Evolutionary conservation across 805 yeast species (phyloP), one percentile per base, ranked within the genome.

Genomic region (Yarrowia osloensis): DNA sequence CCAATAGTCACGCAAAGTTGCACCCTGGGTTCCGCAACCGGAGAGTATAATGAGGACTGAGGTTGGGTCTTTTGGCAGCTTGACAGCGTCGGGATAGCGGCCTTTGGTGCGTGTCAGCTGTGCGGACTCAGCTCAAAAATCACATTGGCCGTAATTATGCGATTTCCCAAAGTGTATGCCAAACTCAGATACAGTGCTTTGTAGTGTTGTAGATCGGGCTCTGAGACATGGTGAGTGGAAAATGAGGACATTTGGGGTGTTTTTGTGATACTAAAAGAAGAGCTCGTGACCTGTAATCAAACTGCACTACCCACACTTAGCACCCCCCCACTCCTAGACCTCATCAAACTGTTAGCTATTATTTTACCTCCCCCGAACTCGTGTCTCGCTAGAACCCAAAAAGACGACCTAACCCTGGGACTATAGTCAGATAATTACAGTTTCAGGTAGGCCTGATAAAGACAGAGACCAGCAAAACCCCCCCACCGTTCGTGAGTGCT

Each of bases 381-480:
- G 21, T 21, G 37, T 39, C 55, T 29, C 55, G 50, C 50, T 46
- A 26, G 22, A 50, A 50, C 40, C 15, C 24, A 15, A 33, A 33
- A 33, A 15, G 19, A 22, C 40, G 3, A n/a, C 61, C 61, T 37
- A 54, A 54, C 61, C 61, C 61, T 54, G 12, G 24, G 29, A 22
- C 42, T 31, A 33, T 52, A 52, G 40, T 52, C 55, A 7, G 21
- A 7, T 22, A 24, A 37, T 54, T 54, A 54, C 12, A 26, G 61
- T 54, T 54, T 54, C 44, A 39, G 17, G 31, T 35, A 37, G 17
- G 33, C 44, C 44, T 33, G 61, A 54, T 54, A 54, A 35, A 54
- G 61, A 54, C 61, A 54, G 61, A 35, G 44, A 35, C 61, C 61
- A 54, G 61, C 61, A 54, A 54, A 50, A 54, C 19, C 22, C 61